Percentiles rank a stretch among this genome's conserved stretches.
Evolutionary conservation across 371 early-diverging fungal genomes (phyloP).

Genomic region (Mucor sp.): DNA sequence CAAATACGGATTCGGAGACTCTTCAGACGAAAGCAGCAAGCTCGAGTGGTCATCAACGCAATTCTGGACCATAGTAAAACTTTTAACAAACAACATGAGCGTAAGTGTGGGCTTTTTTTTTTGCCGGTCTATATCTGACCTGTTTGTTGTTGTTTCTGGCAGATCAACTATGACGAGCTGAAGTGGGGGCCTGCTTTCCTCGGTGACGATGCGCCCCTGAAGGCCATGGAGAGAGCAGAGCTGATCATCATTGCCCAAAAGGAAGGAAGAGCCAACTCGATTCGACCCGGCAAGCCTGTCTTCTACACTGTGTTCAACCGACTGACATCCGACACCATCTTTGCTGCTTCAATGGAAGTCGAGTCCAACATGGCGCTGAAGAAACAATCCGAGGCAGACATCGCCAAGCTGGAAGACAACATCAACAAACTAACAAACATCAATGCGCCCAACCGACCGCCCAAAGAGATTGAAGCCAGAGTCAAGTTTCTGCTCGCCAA

Average conservation of each 20-base stretch:
- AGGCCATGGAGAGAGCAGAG: conserved; percentile 87
- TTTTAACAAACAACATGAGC: conserved; percentile 53
- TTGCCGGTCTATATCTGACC: no score
- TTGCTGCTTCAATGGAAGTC: conserved; percentile 81
- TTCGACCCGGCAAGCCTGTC: conserved; percentile 84
- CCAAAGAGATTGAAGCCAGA: conserved; percentile 57
- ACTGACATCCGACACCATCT: conserved; percentile 67
- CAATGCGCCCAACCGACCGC: conserved; percentile 45
- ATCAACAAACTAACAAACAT: conserved; percentile 55
- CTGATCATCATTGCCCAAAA: conserved; percentile 74
- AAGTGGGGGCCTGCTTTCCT: conserved; percentile 79
- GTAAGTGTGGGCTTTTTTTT: conserved; percentile 52
- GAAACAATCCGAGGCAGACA: conserved; percentile 65
- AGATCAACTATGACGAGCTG: conserved; percentile 78
- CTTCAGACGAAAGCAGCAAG: conserved; percentile 46
- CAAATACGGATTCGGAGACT: conserved; percentile 81
- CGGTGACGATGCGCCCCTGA: conserved; percentile 74
- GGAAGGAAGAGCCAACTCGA: conserved; percentile 78
- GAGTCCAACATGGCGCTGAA: conserved; percentile 70
- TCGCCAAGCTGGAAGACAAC: conserved; percentile 74
- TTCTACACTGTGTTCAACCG: conserved; percentile 76
- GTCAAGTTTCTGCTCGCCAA: conserved; percentile 60
- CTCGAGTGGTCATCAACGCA: conserved; percentile 73
- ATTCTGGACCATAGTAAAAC: conserved; percentile 76
- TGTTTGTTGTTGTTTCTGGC: no score